These are phyloP conservation scores for Dicorynia guianensis DNA, from an alignment of 306 rosid genomes.

Conservation along the genomic window DNA sequence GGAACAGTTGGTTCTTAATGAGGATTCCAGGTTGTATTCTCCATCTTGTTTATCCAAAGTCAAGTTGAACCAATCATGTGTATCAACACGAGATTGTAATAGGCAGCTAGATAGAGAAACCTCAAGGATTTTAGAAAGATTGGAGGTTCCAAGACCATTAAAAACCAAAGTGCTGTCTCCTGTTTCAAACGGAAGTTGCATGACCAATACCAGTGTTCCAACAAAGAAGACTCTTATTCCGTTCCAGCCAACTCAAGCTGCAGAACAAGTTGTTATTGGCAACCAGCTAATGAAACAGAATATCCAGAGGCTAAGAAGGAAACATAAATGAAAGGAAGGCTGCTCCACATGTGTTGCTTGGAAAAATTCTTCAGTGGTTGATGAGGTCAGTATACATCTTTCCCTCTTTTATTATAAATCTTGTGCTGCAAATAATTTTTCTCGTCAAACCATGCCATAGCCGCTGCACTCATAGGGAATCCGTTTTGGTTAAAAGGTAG, in stretches of 20 bases:
- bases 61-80: conserved; percentile 52
- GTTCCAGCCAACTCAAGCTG: conserved; percentile 48
- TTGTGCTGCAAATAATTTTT: conserved; percentile 13
- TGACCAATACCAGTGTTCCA: conserved; percentile 42
- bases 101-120: conserved; percentile 65
- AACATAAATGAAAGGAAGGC: conserved; percentile 47
- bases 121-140: conserved; percentile 80
- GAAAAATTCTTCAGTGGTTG: conserved; percentile 26
- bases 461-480: conserved; percentile 3
- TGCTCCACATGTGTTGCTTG: conserved; percentile 3
- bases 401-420: conserved; percentile 7
- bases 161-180: conserved; percentile 54
- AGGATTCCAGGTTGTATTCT: conserved; percentile 56
- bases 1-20: conserved; percentile 73
- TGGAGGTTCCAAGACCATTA: conserved; percentile 76
- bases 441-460: conserved; percentile 2
- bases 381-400: conserved; percentile 38
- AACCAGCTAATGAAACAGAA: conserved; percentile 72
- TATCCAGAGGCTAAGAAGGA: conserved; percentile 74
- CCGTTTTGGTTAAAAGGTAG: background rate
- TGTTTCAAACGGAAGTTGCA: conserved; percentile 43
- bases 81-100: conserved; percentile 49
- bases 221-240: conserved; percentile 57
- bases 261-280: conserved; percentile 46
- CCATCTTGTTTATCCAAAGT: conserved; percentile 52